Conservation (phyloP, 805 yeast species). For the Wickerhamiella cacticola region DNA sequence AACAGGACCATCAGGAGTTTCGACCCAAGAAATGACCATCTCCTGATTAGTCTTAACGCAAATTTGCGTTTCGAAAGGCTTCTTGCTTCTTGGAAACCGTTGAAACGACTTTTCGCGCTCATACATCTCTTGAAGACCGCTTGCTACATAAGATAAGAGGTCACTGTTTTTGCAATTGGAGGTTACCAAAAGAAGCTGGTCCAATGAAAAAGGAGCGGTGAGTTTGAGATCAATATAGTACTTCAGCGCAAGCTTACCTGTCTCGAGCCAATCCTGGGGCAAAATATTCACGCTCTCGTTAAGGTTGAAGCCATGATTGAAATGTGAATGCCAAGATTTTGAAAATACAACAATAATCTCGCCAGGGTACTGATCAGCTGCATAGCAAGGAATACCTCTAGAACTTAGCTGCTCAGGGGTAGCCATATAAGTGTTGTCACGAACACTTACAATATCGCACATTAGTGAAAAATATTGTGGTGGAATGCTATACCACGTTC, state of each 20-base stretch:
- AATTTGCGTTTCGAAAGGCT: not conserved
- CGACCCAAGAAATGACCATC: not conserved
- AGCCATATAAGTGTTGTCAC: slow-evolving; percentile 38
- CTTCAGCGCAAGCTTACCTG: not conserved
- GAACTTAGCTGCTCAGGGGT: slow-evolving; percentile 46
- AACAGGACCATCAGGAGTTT: slow-evolving; percentile 7
- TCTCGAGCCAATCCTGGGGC: slow-evolving; percentile 4
- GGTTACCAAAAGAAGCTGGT: slow-evolving; percentile 6
- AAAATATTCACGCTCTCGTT: not conserved
- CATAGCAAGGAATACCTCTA: slow-evolving; percentile 37
- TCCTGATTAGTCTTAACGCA: slow-evolving; percentile 5
- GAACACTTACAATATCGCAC: slow-evolving; percentile 45
- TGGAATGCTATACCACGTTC: slow-evolving; percentile 82
- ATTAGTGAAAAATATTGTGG: slow-evolving; percentile 44
- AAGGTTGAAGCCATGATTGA: slow-evolving; percentile 15
- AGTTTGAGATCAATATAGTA: not conserved
- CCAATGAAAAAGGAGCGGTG: slow-evolving; percentile 5
- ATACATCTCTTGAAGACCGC: not conserved
- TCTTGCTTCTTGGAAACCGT: not conserved
- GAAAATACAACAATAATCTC: slow-evolving; percentile 68
- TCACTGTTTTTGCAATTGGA: not conserved
- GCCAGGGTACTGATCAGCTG: slow-evolving; percentile 56
- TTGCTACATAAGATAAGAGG: not conserved
- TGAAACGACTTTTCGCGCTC: not conserved
- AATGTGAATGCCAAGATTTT: not conserved